Evolutionary conservation across 805 yeast genomes (phyloP), one percentile per base, ranked within the genome.

Genomic region (Candida mattraensis): DNA sequence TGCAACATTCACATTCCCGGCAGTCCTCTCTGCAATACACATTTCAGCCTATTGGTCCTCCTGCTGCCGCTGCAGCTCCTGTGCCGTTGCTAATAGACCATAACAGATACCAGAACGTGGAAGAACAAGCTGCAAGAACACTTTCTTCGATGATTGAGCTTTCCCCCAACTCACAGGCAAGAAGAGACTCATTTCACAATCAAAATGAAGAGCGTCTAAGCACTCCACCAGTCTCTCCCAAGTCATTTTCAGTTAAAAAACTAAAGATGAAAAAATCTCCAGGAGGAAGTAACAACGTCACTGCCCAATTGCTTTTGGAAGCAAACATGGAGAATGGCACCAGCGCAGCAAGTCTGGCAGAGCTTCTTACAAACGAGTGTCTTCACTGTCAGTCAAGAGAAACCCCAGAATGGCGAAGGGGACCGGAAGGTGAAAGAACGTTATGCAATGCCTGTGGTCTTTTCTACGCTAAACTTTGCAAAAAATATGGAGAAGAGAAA

Each of bases 341-440:
- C 23, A 18, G 28, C 14, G 21, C 24, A n/a, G 6, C 15, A 5
- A 18, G 19, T 7, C 28, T 30, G 9, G 23, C 29, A 16, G 27
- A 27, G 15, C 13, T 24, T 12, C 17, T 39, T n/a, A 24, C 42
- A n/a, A 29, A 29, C 19, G 27, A 33, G 21, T 56, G 61, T 40
- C 32, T 47, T 14, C 63, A 59, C 40, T 79, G 85, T 50, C 70
- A 68, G n/a, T 66, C 71, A 4, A 60, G 54, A 6, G 76, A 74
- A 29, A 83, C 94, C 0, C 93, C 93, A 0, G 93, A 85, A 57
- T 85, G 95, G 94, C 64, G 94, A 36, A 70, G 82, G 29, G 93
- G 93, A 0, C 93, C 95, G 2, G 73, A 74, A 35, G 94, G 93
- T 3, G 76, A 78, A 10, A 65, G 87, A 24, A 81, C 88, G 1